phyloP scores from a whole-genome alignment of 495 filamentous ascomycete species.

The Aspergillus saccharolyticus region DNA sequence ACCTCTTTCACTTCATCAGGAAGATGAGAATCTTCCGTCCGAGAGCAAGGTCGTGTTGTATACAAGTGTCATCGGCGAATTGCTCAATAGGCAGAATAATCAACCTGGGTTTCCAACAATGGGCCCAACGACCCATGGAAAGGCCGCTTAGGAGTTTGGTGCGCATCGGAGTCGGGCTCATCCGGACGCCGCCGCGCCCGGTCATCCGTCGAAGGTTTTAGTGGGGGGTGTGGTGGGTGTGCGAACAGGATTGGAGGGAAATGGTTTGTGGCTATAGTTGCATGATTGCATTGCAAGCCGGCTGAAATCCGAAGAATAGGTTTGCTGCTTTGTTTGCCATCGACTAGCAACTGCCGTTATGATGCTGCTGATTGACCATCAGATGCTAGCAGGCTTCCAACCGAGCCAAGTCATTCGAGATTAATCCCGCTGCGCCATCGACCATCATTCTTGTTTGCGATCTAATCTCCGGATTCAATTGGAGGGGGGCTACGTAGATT shows the following conservation, averaged over 20 bases:
- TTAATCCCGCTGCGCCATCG: not conserved
- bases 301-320: not conserved
- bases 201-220: not conserved
- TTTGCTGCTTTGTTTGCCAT: not conserved
- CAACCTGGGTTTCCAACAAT: not conserved
- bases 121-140: no score
- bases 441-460: not conserved
- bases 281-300: not conserved
- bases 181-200: not conserved
- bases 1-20: not conserved
- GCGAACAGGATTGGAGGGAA: not conserved
- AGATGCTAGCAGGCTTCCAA: not conserved
- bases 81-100: not conserved
- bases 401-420: not conserved
- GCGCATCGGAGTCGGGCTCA: not conserved
- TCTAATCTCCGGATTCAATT: not conserved
- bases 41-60: no score
- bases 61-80: no score
- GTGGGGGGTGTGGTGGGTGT: not conserved
- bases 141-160: no score
- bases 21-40: constrained; percentile 7
- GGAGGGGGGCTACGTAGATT: not conserved
- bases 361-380: not conserved
- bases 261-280: not conserved
- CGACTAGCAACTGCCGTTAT: not conserved